These are phyloP conservation scores for Aspergillus sp. DNA, from an alignment of 2,329 filamentous ascomycete species.

Conservation along the genomic window DNA sequence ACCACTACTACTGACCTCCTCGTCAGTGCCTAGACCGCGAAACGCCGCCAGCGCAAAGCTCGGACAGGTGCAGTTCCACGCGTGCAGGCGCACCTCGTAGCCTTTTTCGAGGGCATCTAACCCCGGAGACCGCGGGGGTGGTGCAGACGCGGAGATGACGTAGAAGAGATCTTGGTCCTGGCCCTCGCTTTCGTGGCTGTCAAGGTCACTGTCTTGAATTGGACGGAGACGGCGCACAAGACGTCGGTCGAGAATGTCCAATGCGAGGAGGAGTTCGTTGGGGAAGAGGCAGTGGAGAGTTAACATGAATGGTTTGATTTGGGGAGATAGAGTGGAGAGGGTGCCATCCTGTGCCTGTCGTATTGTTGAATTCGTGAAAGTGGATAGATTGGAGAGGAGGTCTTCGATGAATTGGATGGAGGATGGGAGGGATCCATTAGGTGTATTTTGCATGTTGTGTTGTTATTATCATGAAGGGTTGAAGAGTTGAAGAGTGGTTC, in stretches of 20 bases:
- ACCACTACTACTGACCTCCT: too few relatives aligned
- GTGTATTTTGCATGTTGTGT: too few relatives aligned
- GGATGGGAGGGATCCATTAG: neutral
- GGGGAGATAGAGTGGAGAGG: slow-evolving; percentile 9
- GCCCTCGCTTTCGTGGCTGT: neutral
- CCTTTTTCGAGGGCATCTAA: slow-evolving; percentile 24
- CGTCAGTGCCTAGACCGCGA: slow-evolving; percentile 29
- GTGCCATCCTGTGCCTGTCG: neutral
- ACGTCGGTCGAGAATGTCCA: slow-evolving; percentile 80
- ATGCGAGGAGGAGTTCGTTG: slow-evolving; percentile 73
- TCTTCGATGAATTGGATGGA: slow-evolving; percentile 4
- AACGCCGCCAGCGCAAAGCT: slow-evolving; percentile 77
- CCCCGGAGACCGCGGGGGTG: slow-evolving; percentile 25
- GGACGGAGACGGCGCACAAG: slow-evolving; percentile 65
- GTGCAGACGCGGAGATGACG: slow-evolving; percentile 59
- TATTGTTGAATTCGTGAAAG: slow-evolving; percentile 3
- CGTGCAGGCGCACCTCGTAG: slow-evolving; percentile 70
- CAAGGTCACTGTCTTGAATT: slow-evolving; percentile 7
- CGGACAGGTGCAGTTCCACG: slow-evolving; percentile 90
- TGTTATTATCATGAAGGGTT: too few relatives aligned
- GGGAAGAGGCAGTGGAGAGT: slow-evolving; percentile 86
- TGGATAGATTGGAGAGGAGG: slow-evolving; percentile 18
- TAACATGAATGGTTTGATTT: slow-evolving; percentile 60
- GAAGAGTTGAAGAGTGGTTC: too few relatives aligned
- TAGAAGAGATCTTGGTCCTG: slow-evolving; percentile 51